Conservation (phyloP, 2,329 filamentous ascomycete species). For the Cercospora sesami region DNA sequence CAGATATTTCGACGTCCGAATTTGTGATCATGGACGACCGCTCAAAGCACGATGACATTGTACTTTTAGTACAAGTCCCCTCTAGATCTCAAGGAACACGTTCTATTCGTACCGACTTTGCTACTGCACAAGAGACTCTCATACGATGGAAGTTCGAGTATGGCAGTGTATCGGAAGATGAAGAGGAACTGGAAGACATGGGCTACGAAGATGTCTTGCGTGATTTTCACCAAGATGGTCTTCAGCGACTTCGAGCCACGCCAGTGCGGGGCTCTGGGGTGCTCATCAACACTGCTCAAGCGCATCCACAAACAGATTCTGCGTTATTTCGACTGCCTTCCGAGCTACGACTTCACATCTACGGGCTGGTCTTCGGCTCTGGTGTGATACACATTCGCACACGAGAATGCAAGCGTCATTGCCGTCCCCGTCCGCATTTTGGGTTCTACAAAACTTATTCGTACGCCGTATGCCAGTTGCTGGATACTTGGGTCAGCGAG, state of each 20-base stretch:
- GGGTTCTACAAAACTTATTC: neutral
- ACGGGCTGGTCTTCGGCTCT: neutral
- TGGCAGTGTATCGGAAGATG: neutral
- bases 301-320: neutral
- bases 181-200: neutral
- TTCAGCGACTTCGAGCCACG: neutral
- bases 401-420: neutral
- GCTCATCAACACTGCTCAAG: neutral
- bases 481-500: neutral
- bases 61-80: neutral
- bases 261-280: neutral
- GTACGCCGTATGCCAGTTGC: neutral
- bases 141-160: neutral
- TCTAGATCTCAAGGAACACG: neutral
- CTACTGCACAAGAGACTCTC: neutral
- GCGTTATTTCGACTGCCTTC: neutral
- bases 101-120: neutral
- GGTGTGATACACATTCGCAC: neutral
- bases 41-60: neutral
- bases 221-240: neutral
- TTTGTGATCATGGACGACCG: slow-evolving; percentile 3
- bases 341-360: neutral
- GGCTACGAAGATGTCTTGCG: neutral
- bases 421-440: neutral
- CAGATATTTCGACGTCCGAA: neutral